These are phyloP conservation scores for Ogataea populi-albae DNA, from an alignment of 805 yeast genomes.

Conservation along the genomic window DNA sequence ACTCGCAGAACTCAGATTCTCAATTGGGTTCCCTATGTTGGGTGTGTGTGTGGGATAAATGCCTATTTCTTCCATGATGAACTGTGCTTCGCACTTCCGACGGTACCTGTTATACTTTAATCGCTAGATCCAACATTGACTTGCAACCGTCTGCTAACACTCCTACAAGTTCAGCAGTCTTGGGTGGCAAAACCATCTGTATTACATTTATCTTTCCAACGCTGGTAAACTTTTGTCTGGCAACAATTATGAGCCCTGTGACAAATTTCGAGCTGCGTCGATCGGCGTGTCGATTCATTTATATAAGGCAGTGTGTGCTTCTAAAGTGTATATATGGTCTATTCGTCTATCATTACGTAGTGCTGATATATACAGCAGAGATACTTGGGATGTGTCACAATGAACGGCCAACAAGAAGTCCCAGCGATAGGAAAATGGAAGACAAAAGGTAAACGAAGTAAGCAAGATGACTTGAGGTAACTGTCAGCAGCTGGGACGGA, in stretches of 20 bases:
- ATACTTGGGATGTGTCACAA: too few relatives aligned
- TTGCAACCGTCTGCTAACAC: too few relatives aligned
- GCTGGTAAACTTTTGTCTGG: too few relatives aligned
- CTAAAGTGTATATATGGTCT: too few relatives aligned
- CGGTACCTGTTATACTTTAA: not conserved
- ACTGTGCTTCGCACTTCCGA: not conserved
- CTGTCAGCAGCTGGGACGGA: not conserved
- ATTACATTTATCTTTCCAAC: too few relatives aligned
- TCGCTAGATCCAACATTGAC: not conserved
- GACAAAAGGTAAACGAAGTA: slow-evolving; percentile 5
- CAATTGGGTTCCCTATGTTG: slow-evolving; percentile 25
- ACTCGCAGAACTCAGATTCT: slow-evolving; percentile 22
- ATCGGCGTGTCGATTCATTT: too few relatives aligned
- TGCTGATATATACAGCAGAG: too few relatives aligned
- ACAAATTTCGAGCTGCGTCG: too few relatives aligned
- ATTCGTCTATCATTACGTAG: too few relatives aligned
- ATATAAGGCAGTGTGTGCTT: too few relatives aligned
- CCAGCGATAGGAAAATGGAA: slow-evolving; percentile 7
- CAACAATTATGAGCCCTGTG: too few relatives aligned
- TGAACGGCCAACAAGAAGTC: slow-evolving; percentile 4
- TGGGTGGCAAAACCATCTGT: not conserved
- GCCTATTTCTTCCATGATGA: slow-evolving; percentile 61
- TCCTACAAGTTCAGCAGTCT: too few relatives aligned
- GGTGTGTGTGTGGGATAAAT: slow-evolving; percentile 36
- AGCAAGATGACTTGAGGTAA: not conserved